Base-by-base conservation (phyloP, 306 rosid genomes). In the Lathyrus oleraceus region DNA sequence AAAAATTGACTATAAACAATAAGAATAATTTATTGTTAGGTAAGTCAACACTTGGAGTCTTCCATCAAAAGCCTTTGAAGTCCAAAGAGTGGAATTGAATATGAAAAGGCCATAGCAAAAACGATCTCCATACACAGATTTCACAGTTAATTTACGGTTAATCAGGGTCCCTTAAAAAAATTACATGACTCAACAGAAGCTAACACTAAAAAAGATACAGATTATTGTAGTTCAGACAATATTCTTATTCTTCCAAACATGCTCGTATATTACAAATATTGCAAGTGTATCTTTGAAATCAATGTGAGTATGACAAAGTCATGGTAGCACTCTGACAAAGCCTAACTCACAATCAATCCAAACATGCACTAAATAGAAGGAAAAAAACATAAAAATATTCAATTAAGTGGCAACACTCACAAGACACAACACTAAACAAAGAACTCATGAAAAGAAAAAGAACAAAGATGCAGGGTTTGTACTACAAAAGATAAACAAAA, bases 401-500 rank as follows among this genome's bases (percentile, higher is more conserved):
- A 20, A 19, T 28, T 9, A 0, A n/a, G 23, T 1, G 21, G 52
- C 21, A 0, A 65, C 32, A 39, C 58, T 36, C 42, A 32, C 40
- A 56, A 62, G 0, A 9, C 30, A 62, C 68, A 61, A 25, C 64
- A 78, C 57, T 0, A 47, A 71, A 57, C 64, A 72, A 57, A 8
- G 52, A 80, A 60, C 39, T 51, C 56, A 71, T 25, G 48, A 21
- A 5, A 10, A 13, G 14, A 47, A 14, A 17, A 15, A 61, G 43
- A 76, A 70, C 57, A 53, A 17, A 43, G 49, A 5, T 21, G 19
- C 47, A 67, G 32, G 56, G 71, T 62, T 21, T 57, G 56, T 68
- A 82, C 73, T 67, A 73, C 60, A 65, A 68, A 58, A 69, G 66
- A 76, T 19, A 66, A 53, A 77, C 11, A 63, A 39, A 20, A 23